phyloP scores from a whole-genome alignment of 1,284 basidiomycete species.

The Mycosarcoma mackinlayi region DNA sequence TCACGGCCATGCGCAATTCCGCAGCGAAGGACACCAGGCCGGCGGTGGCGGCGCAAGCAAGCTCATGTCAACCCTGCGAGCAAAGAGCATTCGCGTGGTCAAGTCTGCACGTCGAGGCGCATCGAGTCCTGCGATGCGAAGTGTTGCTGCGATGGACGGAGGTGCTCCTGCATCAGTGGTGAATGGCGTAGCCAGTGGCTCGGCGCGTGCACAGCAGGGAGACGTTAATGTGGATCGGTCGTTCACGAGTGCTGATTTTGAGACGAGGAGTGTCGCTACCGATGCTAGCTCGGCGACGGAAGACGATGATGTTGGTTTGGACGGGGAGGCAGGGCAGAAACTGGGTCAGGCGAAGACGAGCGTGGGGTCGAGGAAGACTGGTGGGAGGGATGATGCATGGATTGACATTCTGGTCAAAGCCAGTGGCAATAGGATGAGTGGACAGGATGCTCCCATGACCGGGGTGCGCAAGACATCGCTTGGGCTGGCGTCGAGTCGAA shows the following conservation, averaged over 20 bases:
- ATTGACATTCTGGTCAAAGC: constrained; percentile 53
- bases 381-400: constrained; percentile 50
- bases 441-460: constrained; percentile 33
- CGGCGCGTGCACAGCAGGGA: constrained; percentile 14
- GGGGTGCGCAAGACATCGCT: constrained; percentile 10
- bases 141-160: constrained; percentile 5
- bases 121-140: constrained; percentile 19
- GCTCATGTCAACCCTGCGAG: constrained; percentile 43
- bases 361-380: constrained; percentile 14
- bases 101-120: constrained; percentile 33
- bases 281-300: constrained; percentile 16
- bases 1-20: constrained; percentile 12
- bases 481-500: background rate
- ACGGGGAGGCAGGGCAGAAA: constrained; percentile 7
- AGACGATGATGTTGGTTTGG: too few species aligned
- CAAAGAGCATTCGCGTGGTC: constrained; percentile 40
- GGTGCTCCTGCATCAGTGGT: too few species aligned
- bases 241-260: constrained; percentile 56
- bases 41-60: constrained; percentile 24
- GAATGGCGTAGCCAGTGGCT: background rate
- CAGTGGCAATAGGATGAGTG: constrained; percentile 39
- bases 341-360: constrained; percentile 3
- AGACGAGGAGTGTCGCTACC: constrained; percentile 49
- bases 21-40: constrained; percentile 26
- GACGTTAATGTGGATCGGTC: constrained; percentile 31